phyloP scores from a whole-genome alignment of 2,329 filamentous ascomycete genomes.

The Knufia petricola region DNA sequence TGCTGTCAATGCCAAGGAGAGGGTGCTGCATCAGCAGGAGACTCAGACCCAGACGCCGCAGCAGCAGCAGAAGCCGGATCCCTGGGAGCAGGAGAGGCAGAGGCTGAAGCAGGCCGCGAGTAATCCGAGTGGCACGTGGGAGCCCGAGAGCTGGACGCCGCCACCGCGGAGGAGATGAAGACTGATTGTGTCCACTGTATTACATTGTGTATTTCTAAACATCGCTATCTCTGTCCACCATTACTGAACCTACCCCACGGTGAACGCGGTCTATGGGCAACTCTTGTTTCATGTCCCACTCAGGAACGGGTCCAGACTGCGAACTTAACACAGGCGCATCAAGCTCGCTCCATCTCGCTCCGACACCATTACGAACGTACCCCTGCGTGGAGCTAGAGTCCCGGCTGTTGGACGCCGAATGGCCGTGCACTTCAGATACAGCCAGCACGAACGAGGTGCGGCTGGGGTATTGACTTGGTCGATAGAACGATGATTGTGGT shows the following conservation, averaged over 20 bases:
- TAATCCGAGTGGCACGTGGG: neutral
- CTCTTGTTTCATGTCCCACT: neutral
- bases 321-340: neutral
- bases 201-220: neutral
- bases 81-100: constrained; percentile 8
- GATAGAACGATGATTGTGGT: neutral
- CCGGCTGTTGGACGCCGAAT: neutral
- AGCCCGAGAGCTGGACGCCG: constrained; percentile 8
- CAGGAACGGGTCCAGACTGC: constrained; percentile 1
- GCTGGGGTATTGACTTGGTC: neutral
- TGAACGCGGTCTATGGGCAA: neutral
- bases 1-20: too few species aligned
- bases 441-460: neutral
- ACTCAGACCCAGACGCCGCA: neutral
- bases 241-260: too few species aligned
- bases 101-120: constrained; percentile 1
- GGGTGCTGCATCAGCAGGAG: too few species aligned
- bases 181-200: too few species aligned
- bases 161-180: neutral
- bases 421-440: neutral
- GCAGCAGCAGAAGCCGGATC: constrained; percentile 1
- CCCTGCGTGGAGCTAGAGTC: neutral
- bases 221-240: neutral
- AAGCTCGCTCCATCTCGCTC: neutral
- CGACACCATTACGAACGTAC: neutral